These are phyloP conservation scores for Cryptosporidium felis DNA, from an alignment of 169 alveolate species.

Conservation along the genomic window DNA sequence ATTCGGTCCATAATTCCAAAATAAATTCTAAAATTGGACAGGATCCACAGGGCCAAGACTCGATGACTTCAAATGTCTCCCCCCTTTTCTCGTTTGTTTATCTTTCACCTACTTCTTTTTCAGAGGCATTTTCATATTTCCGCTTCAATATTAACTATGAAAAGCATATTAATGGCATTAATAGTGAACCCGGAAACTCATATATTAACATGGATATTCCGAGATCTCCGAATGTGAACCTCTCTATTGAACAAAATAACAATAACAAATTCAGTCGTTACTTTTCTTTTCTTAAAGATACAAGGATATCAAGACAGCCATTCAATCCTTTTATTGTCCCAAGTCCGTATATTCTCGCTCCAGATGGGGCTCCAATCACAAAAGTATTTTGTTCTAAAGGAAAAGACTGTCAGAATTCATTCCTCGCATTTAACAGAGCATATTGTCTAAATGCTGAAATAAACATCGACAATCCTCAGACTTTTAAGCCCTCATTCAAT, in stretches of 20 bases:
- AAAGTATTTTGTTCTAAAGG: not conserved
- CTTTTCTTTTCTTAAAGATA: not conserved
- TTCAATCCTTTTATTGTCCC: not conserved
- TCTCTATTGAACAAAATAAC: not conserved
- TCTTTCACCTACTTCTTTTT: not conserved
- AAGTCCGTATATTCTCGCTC: slow-evolving; percentile 60
- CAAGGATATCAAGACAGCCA: not conserved
- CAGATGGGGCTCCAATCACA: slow-evolving; percentile 67
- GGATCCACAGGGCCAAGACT: too few species aligned
- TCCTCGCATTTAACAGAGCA: slow-evolving; percentile 1
- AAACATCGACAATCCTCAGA: not conserved
- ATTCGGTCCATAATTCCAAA: slow-evolving; percentile 3
- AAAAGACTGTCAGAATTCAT: not conserved
- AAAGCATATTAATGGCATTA: not conserved
- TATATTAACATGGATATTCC: too few species aligned
- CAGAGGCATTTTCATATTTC: slow-evolving; percentile 3
- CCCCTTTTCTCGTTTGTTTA: not conserved
- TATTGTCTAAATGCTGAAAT: slow-evolving; percentile 18
- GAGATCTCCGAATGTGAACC: too few species aligned
- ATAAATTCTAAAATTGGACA: too few species aligned
- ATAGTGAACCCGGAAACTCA: too few species aligned
- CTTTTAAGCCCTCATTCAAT: not conserved
- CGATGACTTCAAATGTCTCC: too few species aligned
- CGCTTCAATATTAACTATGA: not conserved
- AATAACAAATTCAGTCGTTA: not conserved